phyloP scores from a whole-genome alignment of 1,139 yeast species.

The Spencermartinsiella ligniputridi region DNA sequence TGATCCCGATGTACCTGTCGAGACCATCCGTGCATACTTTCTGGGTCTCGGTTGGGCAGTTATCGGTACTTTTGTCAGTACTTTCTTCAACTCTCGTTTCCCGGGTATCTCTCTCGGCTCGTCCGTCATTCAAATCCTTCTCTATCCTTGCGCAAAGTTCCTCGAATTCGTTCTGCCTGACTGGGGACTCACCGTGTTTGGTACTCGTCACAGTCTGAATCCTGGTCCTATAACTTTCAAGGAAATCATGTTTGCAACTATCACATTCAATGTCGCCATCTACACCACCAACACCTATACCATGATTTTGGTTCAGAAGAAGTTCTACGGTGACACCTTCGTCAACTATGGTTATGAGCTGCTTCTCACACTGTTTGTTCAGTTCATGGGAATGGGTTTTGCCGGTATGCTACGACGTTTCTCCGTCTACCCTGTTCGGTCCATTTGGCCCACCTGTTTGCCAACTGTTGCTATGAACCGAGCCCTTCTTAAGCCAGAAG shows the following conservation, averaged over 20 bases:
- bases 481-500: slow-evolving; percentile 38
- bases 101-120: slow-evolving; percentile 47
- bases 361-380: slow-evolving; percentile 50
- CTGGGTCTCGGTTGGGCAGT: slow-evolving; percentile 54
- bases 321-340: slow-evolving; percentile 27
- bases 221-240: slow-evolving; percentile 66
- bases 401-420: slow-evolving; percentile 47
- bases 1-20: slow-evolving; percentile 46
- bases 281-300: slow-evolving; percentile 26
- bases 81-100: slow-evolving; percentile 53
- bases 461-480: slow-evolving; percentile 37
- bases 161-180: slow-evolving; percentile 41
- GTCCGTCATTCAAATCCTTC: slow-evolving; percentile 51
- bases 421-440: slow-evolving; percentile 50
- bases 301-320: slow-evolving; percentile 30
- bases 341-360: slow-evolving; percentile 42
- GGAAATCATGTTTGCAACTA: slow-evolving; percentile 63
- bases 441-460: slow-evolving; percentile 44
- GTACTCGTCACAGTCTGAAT: slow-evolving; percentile 42
- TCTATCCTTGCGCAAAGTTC: slow-evolving; percentile 52
- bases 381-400: slow-evolving; percentile 54
- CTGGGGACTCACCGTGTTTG: slow-evolving; percentile 42
- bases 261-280: slow-evolving; percentile 34
- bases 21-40: slow-evolving; percentile 54
- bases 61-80: slow-evolving; percentile 53